Evolutionary conservation across 176 grass and related monocot species (phyloP), one percentile per base, ranked within the genome.

Genomic region (Bonia amplexicaulis): DNA sequence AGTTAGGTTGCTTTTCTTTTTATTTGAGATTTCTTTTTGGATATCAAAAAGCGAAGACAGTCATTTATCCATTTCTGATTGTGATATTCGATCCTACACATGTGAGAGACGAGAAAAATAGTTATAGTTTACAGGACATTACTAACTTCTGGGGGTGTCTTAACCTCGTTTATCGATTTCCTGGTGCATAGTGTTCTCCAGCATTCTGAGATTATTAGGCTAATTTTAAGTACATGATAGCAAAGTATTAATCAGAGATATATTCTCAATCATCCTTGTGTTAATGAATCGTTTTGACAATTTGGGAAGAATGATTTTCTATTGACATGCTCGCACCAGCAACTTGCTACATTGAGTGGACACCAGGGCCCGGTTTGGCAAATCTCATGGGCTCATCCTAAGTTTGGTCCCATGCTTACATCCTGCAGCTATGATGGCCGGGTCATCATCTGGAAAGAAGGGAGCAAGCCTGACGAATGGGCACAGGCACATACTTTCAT

Each of bases 391-490:
- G 87, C 90, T 69, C 93, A 92, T 80, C 93, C 93, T 10, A 94
- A 94, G 81, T 94, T 92, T 72, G 90, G 93, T 45, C 92, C 93
- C 74, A 91, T 94, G 74, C 72, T 92, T 76, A 90, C 93, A 61
- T 92, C 93, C 66, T 94, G 93, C 81, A 85, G 93, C 78, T 92
- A 92, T 27, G 93, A 94, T 66, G 93, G 90, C 2, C 74, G 54
- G 29, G 90, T 94, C 17, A 90, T 94, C 46, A 94, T 94, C 71
- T 92, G 92, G 92, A 92, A 94, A 84, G 92, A 94, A 90, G 87
- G 90, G 82, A 85, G 62, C n/a, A 94, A 92, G 42, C 90, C 92
- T 16, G 92, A 94, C 47, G 92, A 94, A 79, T 94, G 92, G 92
- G 23, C 66, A 10, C 90, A n/a, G n/a, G 77, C 75, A 10, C 62